Conservation (phyloP, 805 yeast genomes). For the Torulaspora gathmanii region DNA sequence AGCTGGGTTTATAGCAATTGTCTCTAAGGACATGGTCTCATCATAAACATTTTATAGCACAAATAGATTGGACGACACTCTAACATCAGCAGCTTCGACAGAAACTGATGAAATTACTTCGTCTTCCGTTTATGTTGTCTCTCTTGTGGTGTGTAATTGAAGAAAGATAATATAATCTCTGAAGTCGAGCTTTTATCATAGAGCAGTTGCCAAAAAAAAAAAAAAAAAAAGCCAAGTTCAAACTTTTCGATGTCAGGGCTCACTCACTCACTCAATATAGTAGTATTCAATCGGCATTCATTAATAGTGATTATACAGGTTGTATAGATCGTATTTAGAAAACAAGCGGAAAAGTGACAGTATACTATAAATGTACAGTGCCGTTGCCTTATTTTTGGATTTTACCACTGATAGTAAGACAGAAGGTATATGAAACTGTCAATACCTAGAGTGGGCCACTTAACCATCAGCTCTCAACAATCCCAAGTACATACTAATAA, state of each 20-base stretch:
- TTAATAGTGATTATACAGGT: not conserved
- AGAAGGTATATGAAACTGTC: slow-evolving; percentile 38
- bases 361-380: not conserved
- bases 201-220: not conserved
- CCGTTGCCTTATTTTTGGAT: slow-evolving; percentile 11
- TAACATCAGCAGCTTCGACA: slow-evolving; percentile 1
- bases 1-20: slow-evolving; percentile 41
- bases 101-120: not conserved
- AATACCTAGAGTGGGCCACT: slow-evolving; percentile 38
- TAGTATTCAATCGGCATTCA: not conserved
- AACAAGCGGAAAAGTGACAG: not conserved
- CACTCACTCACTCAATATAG: not conserved
- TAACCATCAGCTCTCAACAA: not conserved
- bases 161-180: too few relatives aligned
- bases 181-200: not conserved
- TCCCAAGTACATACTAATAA: slow-evolving; percentile 4
- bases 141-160: too few relatives aligned
- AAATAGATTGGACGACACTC: not conserved
- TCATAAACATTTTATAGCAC: slow-evolving; percentile 30
- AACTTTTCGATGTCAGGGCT: not conserved
- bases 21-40: slow-evolving; percentile 38
- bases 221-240: not conserved
- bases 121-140: not conserved
- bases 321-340: not conserved
- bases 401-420: slow-evolving; percentile 40